Evolutionary conservation across 2,329 filamentous ascomycete genomes (phyloP).

Genomic region (Ascochyta lentis): DNA sequence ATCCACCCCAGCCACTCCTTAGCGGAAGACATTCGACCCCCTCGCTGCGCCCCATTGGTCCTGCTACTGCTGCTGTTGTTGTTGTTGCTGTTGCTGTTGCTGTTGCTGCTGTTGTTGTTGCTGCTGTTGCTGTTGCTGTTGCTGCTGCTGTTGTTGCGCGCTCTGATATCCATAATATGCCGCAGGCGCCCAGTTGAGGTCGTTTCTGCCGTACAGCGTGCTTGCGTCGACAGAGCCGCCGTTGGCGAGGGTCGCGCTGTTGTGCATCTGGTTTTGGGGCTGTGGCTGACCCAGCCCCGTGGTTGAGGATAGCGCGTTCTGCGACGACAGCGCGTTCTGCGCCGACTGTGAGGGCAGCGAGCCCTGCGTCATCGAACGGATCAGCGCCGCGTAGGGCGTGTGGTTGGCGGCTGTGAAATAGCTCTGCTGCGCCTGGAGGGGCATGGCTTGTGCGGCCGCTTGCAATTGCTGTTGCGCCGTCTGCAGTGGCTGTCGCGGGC

Average conservation of each 20-base stretch:
- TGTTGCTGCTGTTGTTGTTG: conserved; percentile 16
- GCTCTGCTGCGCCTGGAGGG: conserved; percentile 21
- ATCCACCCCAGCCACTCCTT: neutral
- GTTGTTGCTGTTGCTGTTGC: conserved; percentile 8
- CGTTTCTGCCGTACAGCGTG: conserved; percentile 30
- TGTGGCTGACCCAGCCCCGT: conserved; percentile 21
- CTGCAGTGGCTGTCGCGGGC: conserved; percentile 26
- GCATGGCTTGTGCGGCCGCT: conserved; percentile 30
- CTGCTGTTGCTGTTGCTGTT: conserved; percentile 7
- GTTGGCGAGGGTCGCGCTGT: conserved; percentile 24
- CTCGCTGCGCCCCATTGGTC: conserved; percentile 36
- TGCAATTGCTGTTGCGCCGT: conserved; percentile 32
- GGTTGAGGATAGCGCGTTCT: conserved; percentile 5
- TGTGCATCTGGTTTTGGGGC: conserved; percentile 24
- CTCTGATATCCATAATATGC: conserved; percentile 38
- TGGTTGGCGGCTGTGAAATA: conserved; percentile 33
- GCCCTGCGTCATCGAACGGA: conserved; percentile 32
- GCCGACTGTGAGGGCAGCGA: conserved; percentile 19
- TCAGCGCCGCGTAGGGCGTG: conserved; percentile 30
- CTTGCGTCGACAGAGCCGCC: conserved; percentile 22
- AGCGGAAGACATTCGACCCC: conserved; percentile 33
- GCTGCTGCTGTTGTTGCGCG: conserved; percentile 18
- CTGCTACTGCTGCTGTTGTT: conserved; percentile 27
- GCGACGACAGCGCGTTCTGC: conserved; percentile 19
- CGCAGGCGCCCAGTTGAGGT: conserved; percentile 33